Evolutionary conservation across 2,329 filamentous ascomycete genomes (phyloP).

Genomic region (Thielaviopsis ethacetica): DNA sequence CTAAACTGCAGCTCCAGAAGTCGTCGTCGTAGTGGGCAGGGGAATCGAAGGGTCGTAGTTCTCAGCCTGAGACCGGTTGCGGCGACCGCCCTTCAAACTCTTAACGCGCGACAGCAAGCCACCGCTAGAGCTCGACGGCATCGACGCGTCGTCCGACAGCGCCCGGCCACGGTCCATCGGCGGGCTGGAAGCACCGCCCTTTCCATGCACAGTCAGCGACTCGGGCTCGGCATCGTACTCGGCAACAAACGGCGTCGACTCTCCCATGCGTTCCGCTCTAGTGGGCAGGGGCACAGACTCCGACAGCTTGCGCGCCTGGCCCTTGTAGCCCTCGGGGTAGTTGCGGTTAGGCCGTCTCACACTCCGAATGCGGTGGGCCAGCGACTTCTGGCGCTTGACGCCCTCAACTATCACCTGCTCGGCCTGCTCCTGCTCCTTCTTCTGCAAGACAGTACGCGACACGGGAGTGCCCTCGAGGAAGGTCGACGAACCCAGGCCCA

Average conservation of each 20-base stretch:
- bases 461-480: slow-evolving; percentile 91
- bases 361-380: slow-evolving; percentile 79
- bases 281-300: slow-evolving; percentile 18
- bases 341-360: slow-evolving; percentile 41
- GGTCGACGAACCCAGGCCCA: slow-evolving; percentile 82
- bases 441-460: slow-evolving; percentile 60
- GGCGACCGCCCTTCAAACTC: slow-evolving; percentile 57
- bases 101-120: slow-evolving; percentile 68
- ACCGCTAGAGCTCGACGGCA: slow-evolving; percentile 26
- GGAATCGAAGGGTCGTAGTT: slow-evolving; percentile 10
- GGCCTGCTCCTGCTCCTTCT: slow-evolving; percentile 52
- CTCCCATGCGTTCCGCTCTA: slow-evolving; percentile 9
- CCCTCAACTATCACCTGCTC: slow-evolving; percentile 39
- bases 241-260: slow-evolving; percentile 6
- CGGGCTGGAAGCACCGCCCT: slow-evolving; percentile 15
- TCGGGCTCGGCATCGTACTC: slow-evolving; percentile 51
- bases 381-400: slow-evolving; percentile 79
- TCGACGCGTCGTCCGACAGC: slow-evolving; percentile 6
- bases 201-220: slow-evolving; percentile 28
- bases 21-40: slow-evolving; percentile 9
- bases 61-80: slow-evolving; percentile 13
- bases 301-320: slow-evolving; percentile 24
- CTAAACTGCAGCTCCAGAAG: slow-evolving; percentile 26
- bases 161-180: slow-evolving; percentile 7
- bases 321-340: slow-evolving; percentile 23